Conservation (phyloP, 2,329 filamentous ascomycete species). For the Alternaria incomplexa region DNA sequence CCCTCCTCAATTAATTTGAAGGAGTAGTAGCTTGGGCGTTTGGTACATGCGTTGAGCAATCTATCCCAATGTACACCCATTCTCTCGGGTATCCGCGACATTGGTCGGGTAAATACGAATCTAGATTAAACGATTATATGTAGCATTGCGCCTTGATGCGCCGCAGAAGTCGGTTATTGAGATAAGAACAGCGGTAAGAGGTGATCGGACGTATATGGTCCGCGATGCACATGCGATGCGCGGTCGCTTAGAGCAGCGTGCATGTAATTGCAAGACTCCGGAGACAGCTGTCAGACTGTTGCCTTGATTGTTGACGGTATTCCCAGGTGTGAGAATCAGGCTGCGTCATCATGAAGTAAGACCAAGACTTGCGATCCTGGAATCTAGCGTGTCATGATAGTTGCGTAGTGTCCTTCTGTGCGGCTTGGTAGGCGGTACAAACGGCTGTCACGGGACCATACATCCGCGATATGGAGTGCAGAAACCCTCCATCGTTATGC, state of each 20-base stretch:
- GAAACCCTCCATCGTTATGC: background rate
- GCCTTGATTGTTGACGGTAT: background rate
- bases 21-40: background rate
- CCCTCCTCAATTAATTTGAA: constrained; percentile 8
- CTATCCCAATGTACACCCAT: background rate
- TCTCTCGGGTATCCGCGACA: constrained; percentile 2
- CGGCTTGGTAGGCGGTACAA: constrained; percentile 4
- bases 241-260: constrained; percentile 10
- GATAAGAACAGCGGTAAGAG: constrained; percentile 8
- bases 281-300: constrained; percentile 2
- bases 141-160: background rate
- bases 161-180: background rate
- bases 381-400: background rate
- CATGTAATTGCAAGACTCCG: background rate
- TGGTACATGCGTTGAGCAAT: background rate
- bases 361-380: background rate
- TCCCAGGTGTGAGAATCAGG: background rate
- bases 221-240: constrained; percentile 10
- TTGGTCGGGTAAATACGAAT: constrained; percentile 7
- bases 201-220: background rate
- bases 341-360: constrained; percentile 6
- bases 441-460: background rate
- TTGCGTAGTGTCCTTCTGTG: background rate
- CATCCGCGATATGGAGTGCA: background rate
- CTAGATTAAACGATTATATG: constrained; percentile 5